These are phyloP conservation scores for Volvox africanus DNA, from an alignment of 139 green algal genomes.

Conservation along the genomic window DNA sequence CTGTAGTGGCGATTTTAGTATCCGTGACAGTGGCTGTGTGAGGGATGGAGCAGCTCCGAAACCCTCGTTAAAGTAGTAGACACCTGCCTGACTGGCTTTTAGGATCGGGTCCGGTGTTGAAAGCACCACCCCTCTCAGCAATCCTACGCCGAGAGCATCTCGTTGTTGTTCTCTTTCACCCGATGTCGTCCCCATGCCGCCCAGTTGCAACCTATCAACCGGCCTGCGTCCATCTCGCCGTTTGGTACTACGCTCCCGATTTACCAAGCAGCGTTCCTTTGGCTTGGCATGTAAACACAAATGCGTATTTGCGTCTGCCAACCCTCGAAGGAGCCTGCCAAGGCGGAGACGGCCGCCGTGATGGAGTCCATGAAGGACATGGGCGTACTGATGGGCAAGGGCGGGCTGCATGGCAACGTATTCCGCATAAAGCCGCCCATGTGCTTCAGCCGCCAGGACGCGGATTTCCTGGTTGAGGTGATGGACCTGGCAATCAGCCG, in stretches of 20 bases:
- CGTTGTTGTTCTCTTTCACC: background rate
- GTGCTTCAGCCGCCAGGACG: constrained; percentile 91
- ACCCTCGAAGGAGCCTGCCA: constrained; percentile 81
- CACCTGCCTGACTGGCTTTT: no score
- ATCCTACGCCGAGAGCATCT: background rate
- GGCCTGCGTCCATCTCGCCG: background rate
- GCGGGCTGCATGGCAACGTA: constrained; percentile 93
- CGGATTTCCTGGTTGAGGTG: constrained; percentile 90
- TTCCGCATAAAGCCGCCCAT: constrained; percentile 99
- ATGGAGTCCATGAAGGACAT: constrained; percentile 95
- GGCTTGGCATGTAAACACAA: no score
- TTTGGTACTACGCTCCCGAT: no score
- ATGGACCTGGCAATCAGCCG: constrained; percentile 78
- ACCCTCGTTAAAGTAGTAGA: no score
- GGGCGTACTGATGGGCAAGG: constrained; percentile 97
- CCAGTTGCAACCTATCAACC: background rate
- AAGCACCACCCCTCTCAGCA: background rate
- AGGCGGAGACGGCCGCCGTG: constrained; percentile 76
- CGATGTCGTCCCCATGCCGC: background rate
- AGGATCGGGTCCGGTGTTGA: no score
- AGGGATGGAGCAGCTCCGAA: no score
- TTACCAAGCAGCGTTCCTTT: no score
- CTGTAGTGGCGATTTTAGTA: no score
- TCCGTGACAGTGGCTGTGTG: no score
- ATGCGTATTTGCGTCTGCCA: background rate